phyloP scores from a whole-genome alignment of 2,329 filamentous ascomycete species.

The Graphilbum fragrans region DNA sequence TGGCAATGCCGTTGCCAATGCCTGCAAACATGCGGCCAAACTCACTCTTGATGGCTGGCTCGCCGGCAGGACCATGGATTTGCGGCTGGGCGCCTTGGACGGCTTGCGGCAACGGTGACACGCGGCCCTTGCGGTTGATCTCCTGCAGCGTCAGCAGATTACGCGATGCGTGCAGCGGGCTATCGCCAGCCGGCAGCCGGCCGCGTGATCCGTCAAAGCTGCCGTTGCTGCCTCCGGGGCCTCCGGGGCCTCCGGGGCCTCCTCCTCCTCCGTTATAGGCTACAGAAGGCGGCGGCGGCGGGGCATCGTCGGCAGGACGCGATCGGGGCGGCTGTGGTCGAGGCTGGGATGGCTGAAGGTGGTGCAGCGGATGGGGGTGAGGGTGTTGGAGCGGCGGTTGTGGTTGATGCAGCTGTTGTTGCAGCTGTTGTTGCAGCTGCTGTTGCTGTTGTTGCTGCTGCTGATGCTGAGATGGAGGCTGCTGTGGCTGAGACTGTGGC shows the following conservation, averaged over 20 bases:
- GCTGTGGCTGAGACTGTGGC: neutral
- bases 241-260: neutral
- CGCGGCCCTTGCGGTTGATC: constrained; percentile 67
- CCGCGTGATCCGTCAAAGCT: constrained; percentile 30
- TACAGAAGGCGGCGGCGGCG: constrained; percentile 36
- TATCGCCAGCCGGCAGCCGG: constrained; percentile 35
- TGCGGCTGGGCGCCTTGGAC: constrained; percentile 85
- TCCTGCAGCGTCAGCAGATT: constrained; percentile 70
- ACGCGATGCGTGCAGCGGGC: constrained; percentile 47
- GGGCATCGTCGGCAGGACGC: constrained; percentile 33
- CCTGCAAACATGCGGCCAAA: constrained; percentile 92
- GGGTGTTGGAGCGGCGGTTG: neutral
- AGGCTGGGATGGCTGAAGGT: neutral
- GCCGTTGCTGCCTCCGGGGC: neutral
- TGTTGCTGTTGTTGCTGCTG: constrained; percentile 16
- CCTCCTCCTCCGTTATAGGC: constrained; percentile 28
- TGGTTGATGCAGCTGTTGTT: constrained; percentile 17
- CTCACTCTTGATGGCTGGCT: constrained; percentile 87
- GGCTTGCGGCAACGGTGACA: constrained; percentile 83
- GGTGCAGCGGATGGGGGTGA: too few species aligned
- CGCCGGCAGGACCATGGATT: constrained; percentile 63
- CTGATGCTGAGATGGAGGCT: neutral
- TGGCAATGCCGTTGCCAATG: constrained; percentile 52
- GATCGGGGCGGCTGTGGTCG: constrained; percentile 15
- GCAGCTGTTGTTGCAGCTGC: constrained; percentile 1